phyloP scores from a whole-genome alignment of 192 early-diverging fungal species.

The Coemansia sp. region DNA sequence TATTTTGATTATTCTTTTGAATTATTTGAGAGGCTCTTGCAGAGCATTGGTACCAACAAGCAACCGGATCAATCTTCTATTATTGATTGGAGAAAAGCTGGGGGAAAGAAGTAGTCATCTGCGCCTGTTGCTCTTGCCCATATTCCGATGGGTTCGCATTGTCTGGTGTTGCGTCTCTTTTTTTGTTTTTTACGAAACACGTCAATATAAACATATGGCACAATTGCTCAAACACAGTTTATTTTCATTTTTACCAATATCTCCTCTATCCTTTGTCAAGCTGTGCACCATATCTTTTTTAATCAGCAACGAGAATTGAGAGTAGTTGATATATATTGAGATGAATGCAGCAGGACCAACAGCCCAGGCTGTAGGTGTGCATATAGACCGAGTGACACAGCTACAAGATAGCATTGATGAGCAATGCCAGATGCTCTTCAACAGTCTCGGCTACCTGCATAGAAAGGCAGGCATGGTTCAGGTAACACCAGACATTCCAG shows the following conservation, averaged over 20 bases:
- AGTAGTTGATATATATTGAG: background rate
- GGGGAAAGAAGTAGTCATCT: background rate
- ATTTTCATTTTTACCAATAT: background rate
- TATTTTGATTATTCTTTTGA: background rate
- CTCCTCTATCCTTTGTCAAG: background rate
- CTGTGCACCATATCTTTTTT: background rate
- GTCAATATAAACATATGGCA: background rate
- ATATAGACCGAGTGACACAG: conserved; percentile 54
- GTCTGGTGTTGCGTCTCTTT: background rate
- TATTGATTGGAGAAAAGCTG: background rate
- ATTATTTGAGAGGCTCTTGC: background rate
- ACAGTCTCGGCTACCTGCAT: conserved; percentile 51
- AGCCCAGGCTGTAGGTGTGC: conserved; percentile 36
- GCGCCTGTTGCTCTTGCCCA: background rate
- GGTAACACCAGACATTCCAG: conserved; percentile 28
- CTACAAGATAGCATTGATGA: conserved; percentile 54
- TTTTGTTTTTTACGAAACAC: background rate
- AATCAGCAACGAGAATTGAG: background rate
- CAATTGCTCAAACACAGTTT: background rate
- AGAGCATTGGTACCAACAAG: too few relatives aligned
- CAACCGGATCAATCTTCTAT: background rate
- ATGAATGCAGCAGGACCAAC: conserved; percentile 5
- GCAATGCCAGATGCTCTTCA: conserved; percentile 52
- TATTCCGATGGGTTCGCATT: background rate
- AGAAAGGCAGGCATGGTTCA: conserved; percentile 54